phyloP scores from a whole-genome alignment of 768 basidiomycete species.

The Tulasnella sp. region DNA sequence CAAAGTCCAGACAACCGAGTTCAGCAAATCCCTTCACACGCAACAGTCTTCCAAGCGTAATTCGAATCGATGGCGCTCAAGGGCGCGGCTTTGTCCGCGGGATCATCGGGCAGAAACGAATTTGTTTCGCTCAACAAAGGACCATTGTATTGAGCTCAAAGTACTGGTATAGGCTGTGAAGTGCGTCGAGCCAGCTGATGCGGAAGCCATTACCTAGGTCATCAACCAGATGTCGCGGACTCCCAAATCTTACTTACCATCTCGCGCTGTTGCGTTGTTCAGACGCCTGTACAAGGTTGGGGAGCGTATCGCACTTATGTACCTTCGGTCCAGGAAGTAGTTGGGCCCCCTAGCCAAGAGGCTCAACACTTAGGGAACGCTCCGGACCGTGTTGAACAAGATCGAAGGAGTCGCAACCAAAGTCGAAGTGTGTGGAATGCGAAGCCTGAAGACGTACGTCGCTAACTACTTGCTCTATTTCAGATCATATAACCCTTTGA shows the following conservation, averaged over 20 bases:
- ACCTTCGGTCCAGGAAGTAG: slow-evolving; percentile 65
- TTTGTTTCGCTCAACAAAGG: background rate
- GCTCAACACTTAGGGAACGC: slow-evolving; percentile 63
- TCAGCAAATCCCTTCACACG: slow-evolving; percentile 61
- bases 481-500: slow-evolving; percentile 86
- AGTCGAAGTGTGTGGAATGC: slow-evolving; percentile 58
- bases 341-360: slow-evolving; percentile 73
- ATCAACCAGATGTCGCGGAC: slow-evolving; percentile 66
- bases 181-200: slow-evolving; percentile 50
- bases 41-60: slow-evolving; percentile 54
- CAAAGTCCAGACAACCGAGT: slow-evolving; percentile 44
- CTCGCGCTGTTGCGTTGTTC: too few species aligned
- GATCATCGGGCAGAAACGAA: slow-evolving; percentile 66
- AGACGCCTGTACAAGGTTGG: slow-evolving; percentile 69
- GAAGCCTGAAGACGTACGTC: background rate
- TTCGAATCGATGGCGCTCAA: slow-evolving; percentile 52
- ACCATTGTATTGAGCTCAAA: background rate
- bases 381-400: slow-evolving; percentile 70
- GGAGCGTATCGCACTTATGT: slow-evolving; percentile 61
- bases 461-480: background rate
- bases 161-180: slow-evolving; percentile 68
- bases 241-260: background rate
- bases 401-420: slow-evolving; percentile 88
- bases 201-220: slow-evolving; percentile 32
- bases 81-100: slow-evolving; percentile 46